Conservation (phyloP, 1,284 basidiomycete genomes). For the Somion occarium region DNA sequence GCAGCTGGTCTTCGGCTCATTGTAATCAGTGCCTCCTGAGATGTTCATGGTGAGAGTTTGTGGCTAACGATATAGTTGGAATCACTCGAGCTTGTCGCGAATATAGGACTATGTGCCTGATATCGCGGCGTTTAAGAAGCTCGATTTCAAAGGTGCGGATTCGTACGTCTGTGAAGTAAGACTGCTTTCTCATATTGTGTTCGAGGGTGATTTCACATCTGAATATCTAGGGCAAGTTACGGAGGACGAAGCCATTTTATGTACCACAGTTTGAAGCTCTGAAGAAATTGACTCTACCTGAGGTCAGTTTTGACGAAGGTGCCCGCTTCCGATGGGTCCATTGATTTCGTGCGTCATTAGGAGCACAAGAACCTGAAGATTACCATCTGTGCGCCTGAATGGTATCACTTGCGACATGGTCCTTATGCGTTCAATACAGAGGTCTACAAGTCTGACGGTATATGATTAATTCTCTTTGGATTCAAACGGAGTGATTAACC, state of each 20-base stretch:
- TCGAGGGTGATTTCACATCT: too few relatives aligned
- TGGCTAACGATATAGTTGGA: constrained; percentile 13
- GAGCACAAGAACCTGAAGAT: constrained; percentile 68
- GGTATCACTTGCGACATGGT: constrained; percentile 74
- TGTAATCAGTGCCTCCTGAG: constrained; percentile 27
- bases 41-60: constrained; percentile 31
- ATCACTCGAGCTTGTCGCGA: constrained; percentile 8
- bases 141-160: constrained; percentile 36
- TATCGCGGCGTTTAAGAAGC: constrained; percentile 34
- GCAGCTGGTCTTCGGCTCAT: too few relatives aligned
- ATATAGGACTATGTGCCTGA: constrained; percentile 38
- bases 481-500: too few relatives aligned
- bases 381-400: constrained; percentile 71
- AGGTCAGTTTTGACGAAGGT: too few relatives aligned
- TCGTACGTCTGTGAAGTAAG: constrained; percentile 49
- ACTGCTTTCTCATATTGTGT: too few relatives aligned
- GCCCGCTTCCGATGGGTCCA: too few relatives aligned
- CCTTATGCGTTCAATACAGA: constrained; percentile 54
- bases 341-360: constrained; percentile 30
- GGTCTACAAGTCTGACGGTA: constrained; percentile 60
- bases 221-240: constrained; percentile 49
- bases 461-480: constrained; percentile 11
- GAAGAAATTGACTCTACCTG: constrained; percentile 47
- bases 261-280: constrained; percentile 57
- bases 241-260: constrained; percentile 58